Conservation (phyloP, 169 alveolate species). For the Blepharisma undulans region DNA sequence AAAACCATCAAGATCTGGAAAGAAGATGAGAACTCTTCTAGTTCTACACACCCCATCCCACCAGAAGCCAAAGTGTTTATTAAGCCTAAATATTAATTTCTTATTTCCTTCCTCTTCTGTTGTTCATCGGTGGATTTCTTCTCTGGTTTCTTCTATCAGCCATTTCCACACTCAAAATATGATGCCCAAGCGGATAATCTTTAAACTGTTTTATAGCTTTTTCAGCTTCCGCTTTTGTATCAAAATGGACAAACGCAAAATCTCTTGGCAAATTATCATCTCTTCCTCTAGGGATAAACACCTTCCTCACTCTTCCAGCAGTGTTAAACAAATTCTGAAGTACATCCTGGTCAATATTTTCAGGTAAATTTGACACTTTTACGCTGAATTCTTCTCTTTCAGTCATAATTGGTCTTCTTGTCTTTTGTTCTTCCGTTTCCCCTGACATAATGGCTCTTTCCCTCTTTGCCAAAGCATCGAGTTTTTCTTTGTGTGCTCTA, state of each 20-base stretch:
- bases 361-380: slow-evolving; percentile 34
- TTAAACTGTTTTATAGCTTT: not conserved
- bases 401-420: not conserved
- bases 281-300: not conserved
- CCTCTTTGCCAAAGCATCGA: not conserved
- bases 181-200: not conserved
- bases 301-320: slow-evolving; percentile 23
- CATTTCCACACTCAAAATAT: not conserved
- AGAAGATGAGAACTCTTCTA: slow-evolving; percentile 81
- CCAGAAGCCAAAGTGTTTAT: slow-evolving; percentile 24
- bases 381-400: not conserved
- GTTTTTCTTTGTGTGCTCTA: slow-evolving; percentile 2
- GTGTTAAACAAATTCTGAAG: not conserved
- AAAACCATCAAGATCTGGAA: slow-evolving; percentile 95
- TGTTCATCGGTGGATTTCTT: not conserved
- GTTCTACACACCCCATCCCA: slow-evolving; percentile 63
- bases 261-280: slow-evolving; percentile 17
- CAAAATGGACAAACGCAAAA: slow-evolving; percentile 34
- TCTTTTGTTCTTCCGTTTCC: not conserved
- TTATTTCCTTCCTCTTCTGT: not conserved
- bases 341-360: not conserved
- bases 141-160: slow-evolving; percentile 12
- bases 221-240: not conserved
- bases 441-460: slow-evolving; percentile 18
- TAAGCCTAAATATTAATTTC: not conserved